Base-by-base conservation (phyloP, 306 rosid genomes). In the Alnus glutinosa region DNA sequence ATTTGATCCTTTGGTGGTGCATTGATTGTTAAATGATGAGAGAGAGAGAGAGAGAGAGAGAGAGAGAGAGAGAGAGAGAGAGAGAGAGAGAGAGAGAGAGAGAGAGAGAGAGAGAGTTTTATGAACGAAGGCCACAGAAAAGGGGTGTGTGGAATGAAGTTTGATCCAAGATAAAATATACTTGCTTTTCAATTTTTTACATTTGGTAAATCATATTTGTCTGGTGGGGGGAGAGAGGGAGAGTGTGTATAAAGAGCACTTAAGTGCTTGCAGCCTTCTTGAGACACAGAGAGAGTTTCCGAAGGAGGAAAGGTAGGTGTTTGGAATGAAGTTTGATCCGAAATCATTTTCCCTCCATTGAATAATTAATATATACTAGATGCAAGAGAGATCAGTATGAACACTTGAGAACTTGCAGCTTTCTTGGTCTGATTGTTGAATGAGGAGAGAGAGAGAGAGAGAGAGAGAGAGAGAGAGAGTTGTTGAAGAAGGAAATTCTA, bases 321-420 rank as follows among this genome's bases (percentile, higher is more conserved):
- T 44, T 77, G 92, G 90, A 88, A 88, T 88, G 92, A 85, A 77
- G 92, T 87, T 85, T 79, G 89, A 76, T 87, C 88, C 89, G 80
- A 90, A 85, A 90, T 90, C 91, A 82, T 73, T 72, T 36, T 81
- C 76, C 55, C 7, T 37, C 51, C 54, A 13, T 62, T 19, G 47
- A 34, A n/a, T 70, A 16, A 12, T 23, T 23, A 23, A 23, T 23
- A 23, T 23, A 23, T 59, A 16, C 32, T 10, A 73, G 42, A 47
- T 71, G 55, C 46, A 70, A 72, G 47, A 79, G 36, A 39, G 57
- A 52, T 42, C 71, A 80, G 28, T 0, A 23, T 23, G 28, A 23
- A 23, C 28, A 0, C 28, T 23, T 23, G 28, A 23, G 37, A 34
- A 34, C 37, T 34, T 34, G 37, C 37, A 34, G 37, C 37, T 83